Conservation (phyloP, 495 filamentous ascomycete genomes). For the Aspergillus haitiensis region DNA sequence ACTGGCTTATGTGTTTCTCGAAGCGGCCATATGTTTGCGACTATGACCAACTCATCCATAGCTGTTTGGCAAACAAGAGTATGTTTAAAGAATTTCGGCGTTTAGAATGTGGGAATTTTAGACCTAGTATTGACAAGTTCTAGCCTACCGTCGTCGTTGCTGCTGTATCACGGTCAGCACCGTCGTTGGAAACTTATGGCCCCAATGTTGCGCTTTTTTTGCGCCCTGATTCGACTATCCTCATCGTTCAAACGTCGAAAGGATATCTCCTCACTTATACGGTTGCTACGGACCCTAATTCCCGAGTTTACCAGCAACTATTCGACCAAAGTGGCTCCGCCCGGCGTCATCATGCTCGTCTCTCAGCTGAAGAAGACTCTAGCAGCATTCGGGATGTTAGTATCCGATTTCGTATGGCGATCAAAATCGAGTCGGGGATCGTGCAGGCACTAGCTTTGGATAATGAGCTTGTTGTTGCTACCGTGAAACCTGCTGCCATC, state of each 20-base stretch:
- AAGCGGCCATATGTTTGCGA: conserved; percentile 82
- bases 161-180: conserved; percentile 73
- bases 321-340: conserved; percentile 69
- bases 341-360: conserved; percentile 68
- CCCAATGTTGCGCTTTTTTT: conserved; percentile 79
- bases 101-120: conserved; percentile 18
- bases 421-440: conserved; percentile 96
- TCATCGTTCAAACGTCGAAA: conserved; percentile 84
- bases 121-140: conserved; percentile 28
- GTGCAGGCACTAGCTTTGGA: conserved; percentile 83
- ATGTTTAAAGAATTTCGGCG: conserved; percentile 28
- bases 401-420: conserved; percentile 93
- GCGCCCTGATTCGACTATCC: conserved; percentile 86
- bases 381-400: conserved; percentile 81
- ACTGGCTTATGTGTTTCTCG: conserved; percentile 76
- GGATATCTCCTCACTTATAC: conserved; percentile 95
- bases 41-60: conserved; percentile 77
- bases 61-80: conserved; percentile 96
- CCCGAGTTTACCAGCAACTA: conserved; percentile 79
- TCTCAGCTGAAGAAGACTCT: conserved; percentile 63
- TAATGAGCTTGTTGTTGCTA: conserved; percentile 91
- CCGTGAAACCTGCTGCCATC: conserved; percentile 86
- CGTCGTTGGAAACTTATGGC: conserved; percentile 81
- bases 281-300: conserved; percentile 77
- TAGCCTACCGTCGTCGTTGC: conserved; percentile 90